A percentile compares a stretch with the other conserved stretches of the same genome.
phyloP scores from a whole-genome alignment of 768 basidiomycete species.

The Xerocomellus dryophilus region DNA sequence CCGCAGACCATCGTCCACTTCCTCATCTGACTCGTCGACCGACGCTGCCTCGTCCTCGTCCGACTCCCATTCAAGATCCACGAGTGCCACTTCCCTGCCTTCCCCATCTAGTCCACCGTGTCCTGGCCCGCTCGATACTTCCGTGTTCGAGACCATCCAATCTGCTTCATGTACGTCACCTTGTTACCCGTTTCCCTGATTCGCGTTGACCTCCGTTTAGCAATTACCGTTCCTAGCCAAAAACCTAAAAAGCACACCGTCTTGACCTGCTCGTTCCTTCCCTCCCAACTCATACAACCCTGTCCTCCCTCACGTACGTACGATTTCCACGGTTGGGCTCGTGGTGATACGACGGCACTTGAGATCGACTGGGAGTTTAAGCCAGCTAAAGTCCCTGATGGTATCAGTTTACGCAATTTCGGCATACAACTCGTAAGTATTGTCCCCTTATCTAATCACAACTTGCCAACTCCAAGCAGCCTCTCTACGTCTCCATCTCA shows the following conservation, averaged over 20 bases:
- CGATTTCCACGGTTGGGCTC: too few relatives aligned
- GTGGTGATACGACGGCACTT: conserved; percentile 13
- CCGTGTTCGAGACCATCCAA: conserved; percentile 3
- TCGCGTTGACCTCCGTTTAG: conserved; percentile 9
- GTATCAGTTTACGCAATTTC: conserved; percentile 83
- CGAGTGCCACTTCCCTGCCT: conserved; percentile 29
- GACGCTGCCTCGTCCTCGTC: too few relatives aligned
- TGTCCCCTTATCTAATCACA: not conserved
- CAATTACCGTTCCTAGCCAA: conserved; percentile 1
- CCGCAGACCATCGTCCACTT: conserved; percentile 32
- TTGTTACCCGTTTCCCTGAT: not conserved
- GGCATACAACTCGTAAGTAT: conserved; percentile 80
- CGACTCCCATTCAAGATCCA: conserved; percentile 20
- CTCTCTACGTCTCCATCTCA: conserved; percentile 83
- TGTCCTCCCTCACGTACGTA: too few relatives aligned
- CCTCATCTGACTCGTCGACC: conserved; percentile 24
- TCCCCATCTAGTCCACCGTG: conserved; percentile 23
- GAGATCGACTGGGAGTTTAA: conserved; percentile 59
- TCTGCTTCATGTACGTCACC: conserved; percentile 1
- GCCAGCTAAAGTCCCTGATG: conserved; percentile 71
- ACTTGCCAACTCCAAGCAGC: conserved; percentile 40
- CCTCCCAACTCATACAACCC: conserved; percentile 42
- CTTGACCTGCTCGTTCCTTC: conserved; percentile 51
- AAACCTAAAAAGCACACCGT: conserved; percentile 30
- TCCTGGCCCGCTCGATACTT: not conserved